Base-by-base conservation (phyloP, 2,329 filamentous ascomycete genomes). In the Kalmusia sp. region DNA sequence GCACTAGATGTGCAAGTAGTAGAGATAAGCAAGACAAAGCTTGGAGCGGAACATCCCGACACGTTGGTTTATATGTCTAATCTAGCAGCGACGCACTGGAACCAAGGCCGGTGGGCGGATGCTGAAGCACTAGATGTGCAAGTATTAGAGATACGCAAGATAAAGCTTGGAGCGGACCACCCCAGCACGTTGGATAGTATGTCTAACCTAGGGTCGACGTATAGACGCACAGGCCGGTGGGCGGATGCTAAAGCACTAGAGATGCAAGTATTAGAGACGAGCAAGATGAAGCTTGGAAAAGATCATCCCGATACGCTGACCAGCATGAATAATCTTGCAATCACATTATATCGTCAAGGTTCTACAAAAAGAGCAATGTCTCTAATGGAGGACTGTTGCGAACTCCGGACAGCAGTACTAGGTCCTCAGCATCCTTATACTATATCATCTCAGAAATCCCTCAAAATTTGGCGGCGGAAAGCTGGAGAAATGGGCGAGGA, bases 31-130 rank as follows among this genome's bases (percentile, higher is more conserved):
- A n/a, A n/a, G n/a, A n/a, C n/a, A n/a, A n/a, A n/a, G n/a, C n/a
- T n/a, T n/a, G n/a, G n/a, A n/a, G n/a, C n/a, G 33, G 22, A 55
- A 6, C 52, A 54, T 46, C 47, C 40, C 8, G 19, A 51, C 31
- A 54, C 52, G 46, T 47, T 54, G 46, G 46, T 30, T 25, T 51
- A 47, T 30, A 51, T 51, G 30, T 17, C n/a, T 9, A 50, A 54
- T 14, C 47, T 51, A 11, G 48, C 7, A 21, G 25, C n/a, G 21
- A 25, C 40, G 8, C 41, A 21, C 15, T 22, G 7, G 22, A 41
- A 25, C 11, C 38, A 41, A 25, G 38, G 38, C 38, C 15, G 22
- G 21, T 41, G 15, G 15, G 22, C 7, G 9, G 38, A 41, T 14
- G 38, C 38, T 8, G 38, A 41, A 41, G 38, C 12, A 21, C 15